These are phyloP conservation scores for Baorangia bicolor DNA, from an alignment of 768 basidiomycete genomes.

Conservation along the genomic window DNA sequence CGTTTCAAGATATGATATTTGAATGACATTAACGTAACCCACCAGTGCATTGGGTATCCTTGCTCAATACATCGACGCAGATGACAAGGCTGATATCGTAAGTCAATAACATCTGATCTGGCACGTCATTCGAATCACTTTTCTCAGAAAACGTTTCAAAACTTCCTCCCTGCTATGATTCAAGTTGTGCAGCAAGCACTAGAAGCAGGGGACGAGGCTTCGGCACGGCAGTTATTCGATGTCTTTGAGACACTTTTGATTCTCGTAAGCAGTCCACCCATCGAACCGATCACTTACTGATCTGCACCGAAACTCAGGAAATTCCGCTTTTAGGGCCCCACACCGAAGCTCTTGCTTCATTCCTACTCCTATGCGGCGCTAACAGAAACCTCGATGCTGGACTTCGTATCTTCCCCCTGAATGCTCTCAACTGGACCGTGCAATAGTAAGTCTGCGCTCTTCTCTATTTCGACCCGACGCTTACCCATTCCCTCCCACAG, in stretches of 20 bases:
- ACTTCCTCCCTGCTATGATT: constrained; percentile 83
- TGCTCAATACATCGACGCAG: constrained; percentile 86
- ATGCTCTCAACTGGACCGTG: constrained; percentile 94
- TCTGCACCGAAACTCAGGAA: constrained; percentile 53
- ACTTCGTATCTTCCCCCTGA: constrained; percentile 86
- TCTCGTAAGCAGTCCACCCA: constrained; percentile 51
- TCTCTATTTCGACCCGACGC: not conserved
- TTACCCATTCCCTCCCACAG: constrained; percentile 38
- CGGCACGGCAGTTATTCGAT: constrained; percentile 89
- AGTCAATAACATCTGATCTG: constrained; percentile 29
- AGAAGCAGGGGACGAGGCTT: constrained; percentile 72
- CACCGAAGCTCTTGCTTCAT: constrained; percentile 82
- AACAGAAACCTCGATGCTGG: constrained; percentile 75
- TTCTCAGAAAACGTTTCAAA: constrained; percentile 79
- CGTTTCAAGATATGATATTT: not conserved
- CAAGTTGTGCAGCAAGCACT: constrained; percentile 84
- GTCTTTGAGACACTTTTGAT: constrained; percentile 95
- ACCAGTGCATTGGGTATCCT: constrained; percentile 83
- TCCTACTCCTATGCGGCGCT: constrained; percentile 81
- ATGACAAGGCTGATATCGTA: constrained; percentile 86
- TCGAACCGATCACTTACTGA: not conserved
- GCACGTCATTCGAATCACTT: not conserved
- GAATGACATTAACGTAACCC: constrained; percentile 4
- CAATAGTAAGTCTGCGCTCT: constrained; percentile 66
- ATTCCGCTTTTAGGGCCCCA: constrained; percentile 89